phyloP scores from a whole-genome alignment of 2,329 filamentous ascomycete species.

The Botrytis galanthina region DNA sequence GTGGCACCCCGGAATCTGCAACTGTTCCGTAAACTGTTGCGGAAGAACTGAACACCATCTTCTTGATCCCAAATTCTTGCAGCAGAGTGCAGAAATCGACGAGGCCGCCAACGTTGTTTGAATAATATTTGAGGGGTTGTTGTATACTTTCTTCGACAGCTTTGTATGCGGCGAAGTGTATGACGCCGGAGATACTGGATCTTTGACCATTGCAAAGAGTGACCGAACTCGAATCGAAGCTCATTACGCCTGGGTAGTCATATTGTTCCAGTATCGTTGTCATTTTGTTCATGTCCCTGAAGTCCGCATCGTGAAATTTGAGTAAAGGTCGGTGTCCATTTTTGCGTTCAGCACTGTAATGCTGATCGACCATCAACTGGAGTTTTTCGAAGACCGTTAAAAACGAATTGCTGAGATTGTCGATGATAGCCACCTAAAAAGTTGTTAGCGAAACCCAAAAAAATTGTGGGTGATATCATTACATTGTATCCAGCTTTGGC shows the following conservation, averaged over 20 bases:
- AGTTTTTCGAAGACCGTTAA: slow-evolving; percentile 29
- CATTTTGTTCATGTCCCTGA: slow-evolving; percentile 32
- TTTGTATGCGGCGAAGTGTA: slow-evolving; percentile 68
- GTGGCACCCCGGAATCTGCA: slow-evolving; percentile 49
- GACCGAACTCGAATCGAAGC: slow-evolving; percentile 16
- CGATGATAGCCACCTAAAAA: slow-evolving; percentile 41
- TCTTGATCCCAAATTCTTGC: slow-evolving; percentile 59
- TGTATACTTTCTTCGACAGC: slow-evolving; percentile 53
- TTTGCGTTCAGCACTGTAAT: slow-evolving; percentile 26
- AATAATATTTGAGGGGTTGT: slow-evolving; percentile 61
- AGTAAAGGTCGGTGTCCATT: slow-evolving; percentile 29
- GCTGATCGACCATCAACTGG: slow-evolving; percentile 26
- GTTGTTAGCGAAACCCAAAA: slow-evolving; percentile 12
- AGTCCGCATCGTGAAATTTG: slow-evolving; percentile 35
- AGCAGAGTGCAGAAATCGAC: slow-evolving; percentile 58
- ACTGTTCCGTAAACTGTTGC: slow-evolving; percentile 64
- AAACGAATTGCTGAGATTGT: slow-evolving; percentile 41
- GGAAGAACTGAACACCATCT: slow-evolving; percentile 66
- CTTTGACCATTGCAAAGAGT: slow-evolving; percentile 17
- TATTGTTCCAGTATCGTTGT: slow-evolving; percentile 31
- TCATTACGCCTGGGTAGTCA: slow-evolving; percentile 21
- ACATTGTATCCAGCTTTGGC: slow-evolving; percentile 48
- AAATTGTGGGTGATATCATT: slow-evolving; percentile 1
- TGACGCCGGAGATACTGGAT: slow-evolving; percentile 57
- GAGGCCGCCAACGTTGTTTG: slow-evolving; percentile 64